These are phyloP conservation scores for Flaveria ramosissima DNA, from an alignment of 129 eudicot species.

Conservation along the genomic window DNA sequence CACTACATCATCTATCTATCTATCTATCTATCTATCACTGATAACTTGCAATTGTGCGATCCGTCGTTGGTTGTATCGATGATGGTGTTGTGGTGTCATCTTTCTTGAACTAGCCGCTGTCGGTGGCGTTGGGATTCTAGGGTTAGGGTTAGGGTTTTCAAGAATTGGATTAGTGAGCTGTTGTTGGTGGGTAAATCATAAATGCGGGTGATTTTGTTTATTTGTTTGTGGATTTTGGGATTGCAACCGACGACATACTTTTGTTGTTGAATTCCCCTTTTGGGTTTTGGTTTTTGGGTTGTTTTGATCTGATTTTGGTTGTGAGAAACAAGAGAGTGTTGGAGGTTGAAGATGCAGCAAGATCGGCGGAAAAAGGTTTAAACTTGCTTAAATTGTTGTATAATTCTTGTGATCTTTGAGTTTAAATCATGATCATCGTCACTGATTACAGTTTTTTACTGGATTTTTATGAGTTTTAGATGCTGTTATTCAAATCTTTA, in stretches of 20 bases:
- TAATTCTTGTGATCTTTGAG: neutral
- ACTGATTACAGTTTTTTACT: neutral
- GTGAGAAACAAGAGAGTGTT: slow-evolving; percentile 4
- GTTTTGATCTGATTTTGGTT: slow-evolving; percentile 18
- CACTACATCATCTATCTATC: slow-evolving; percentile 14
- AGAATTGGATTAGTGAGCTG: slow-evolving; percentile 46
- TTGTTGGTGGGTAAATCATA: slow-evolving; percentile 56
- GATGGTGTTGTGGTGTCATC: slow-evolving; percentile 22
- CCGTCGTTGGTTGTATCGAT: slow-evolving; percentile 30
- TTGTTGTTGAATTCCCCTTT: slow-evolving; percentile 1
- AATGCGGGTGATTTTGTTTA: slow-evolving; percentile 48
- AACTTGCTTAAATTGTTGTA: neutral
- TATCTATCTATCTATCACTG: neutral
- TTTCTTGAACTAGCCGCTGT: slow-evolving; percentile 15
- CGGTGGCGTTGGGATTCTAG: slow-evolving; percentile 31
- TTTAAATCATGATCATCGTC: neutral
- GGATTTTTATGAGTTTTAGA: slow-evolving; percentile 3
- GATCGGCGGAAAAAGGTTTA: slow-evolving; percentile 70
- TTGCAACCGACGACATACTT: no score
- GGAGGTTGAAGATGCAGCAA: slow-evolving; percentile 56
- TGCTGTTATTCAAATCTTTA: slow-evolving; percentile 10
- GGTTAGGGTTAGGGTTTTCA: slow-evolving; percentile 34
- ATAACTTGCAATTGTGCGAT: neutral
- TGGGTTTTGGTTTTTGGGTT: neutral
- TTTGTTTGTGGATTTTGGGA: neutral